Evolutionary conservation across 225 moss, liverwort and hornwort species (phyloP).

Genomic region (Ulota crispa): DNA sequence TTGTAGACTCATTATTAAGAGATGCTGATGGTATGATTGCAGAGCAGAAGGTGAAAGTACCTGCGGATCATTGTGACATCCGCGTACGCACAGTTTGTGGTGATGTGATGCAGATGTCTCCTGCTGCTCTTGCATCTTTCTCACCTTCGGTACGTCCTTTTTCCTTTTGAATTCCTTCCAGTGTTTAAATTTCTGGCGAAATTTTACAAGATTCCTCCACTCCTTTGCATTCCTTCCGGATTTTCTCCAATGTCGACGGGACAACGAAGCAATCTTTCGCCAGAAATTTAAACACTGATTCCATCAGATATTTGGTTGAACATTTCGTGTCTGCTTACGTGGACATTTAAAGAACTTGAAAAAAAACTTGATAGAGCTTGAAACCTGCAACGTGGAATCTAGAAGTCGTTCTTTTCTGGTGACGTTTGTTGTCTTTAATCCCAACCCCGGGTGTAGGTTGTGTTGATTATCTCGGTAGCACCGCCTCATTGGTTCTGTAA

Average conservation of each 20-base stretch:
- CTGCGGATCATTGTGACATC: conserved; percentile 78
- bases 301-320: neutral
- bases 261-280: no score
- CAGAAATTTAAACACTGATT: no score
- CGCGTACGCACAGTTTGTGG: conserved; percentile 73
- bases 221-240: no score
- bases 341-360: neutral
- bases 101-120: conserved; percentile 70
- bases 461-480: neutral
- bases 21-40: conserved; percentile 27
- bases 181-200: no score
- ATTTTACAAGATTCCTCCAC: no score
- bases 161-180: neutral
- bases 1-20: conserved; percentile 16
- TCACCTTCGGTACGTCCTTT: conserved; percentile 59
- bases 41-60: conserved; percentile 95
- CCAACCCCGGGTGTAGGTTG: neutral
- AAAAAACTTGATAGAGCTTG: neutral
- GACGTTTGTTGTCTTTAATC: neutral
- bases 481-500: neutral
- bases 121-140: conserved; percentile 62
- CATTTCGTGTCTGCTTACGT: neutral
- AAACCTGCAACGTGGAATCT: neutral
- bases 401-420: neutral
- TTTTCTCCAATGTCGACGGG: no score